A percentile compares a stretch with the other conserved stretches of the same genome.
Evolutionary conservation across 1,284 basidiomycete genomes (phyloP).

Genomic region (Ceratobasidium sp.): DNA sequence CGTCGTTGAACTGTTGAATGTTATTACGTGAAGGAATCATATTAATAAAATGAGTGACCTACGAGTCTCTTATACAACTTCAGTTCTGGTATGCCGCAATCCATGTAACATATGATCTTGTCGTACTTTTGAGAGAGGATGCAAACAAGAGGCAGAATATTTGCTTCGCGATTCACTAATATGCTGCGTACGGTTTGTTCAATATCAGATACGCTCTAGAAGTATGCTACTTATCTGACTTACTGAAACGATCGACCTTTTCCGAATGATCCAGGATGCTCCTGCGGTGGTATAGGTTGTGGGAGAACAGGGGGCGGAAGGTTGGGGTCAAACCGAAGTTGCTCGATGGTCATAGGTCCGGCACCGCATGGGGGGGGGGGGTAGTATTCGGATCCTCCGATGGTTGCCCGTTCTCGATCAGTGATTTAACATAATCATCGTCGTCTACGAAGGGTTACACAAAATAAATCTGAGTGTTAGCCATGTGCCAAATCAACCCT

Average conservation of each 20-base stretch:
- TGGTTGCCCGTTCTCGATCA: neutral
- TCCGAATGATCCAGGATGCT: neutral
- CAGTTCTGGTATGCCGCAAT: neutral
- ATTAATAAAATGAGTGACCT: neutral
- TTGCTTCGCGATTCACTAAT: conserved; percentile 5
- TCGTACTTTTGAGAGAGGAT: neutral
- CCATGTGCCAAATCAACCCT: neutral
- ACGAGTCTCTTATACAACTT: conserved; percentile 7
- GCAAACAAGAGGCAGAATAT: neutral
- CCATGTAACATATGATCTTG: conserved; percentile 23
- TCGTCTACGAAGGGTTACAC: too few relatives aligned
- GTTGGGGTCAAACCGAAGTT: neutral
- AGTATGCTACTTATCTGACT: neutral
- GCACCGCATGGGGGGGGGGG: neutral
- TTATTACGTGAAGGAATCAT: neutral
- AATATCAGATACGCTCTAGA: neutral
- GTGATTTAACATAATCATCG: neutral
- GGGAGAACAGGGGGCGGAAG: neutral
- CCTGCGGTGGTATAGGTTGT: neutral
- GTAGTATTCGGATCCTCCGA: too few relatives aligned
- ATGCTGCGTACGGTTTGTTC: neutral
- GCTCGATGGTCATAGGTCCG: neutral
- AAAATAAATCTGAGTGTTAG: too few relatives aligned
- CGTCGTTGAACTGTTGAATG: conserved; percentile 5
- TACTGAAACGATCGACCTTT: neutral